phyloP scores from a whole-genome alignment of 2,329 filamentous ascomycete genomes.

The Fusarium sambucinum region DNA sequence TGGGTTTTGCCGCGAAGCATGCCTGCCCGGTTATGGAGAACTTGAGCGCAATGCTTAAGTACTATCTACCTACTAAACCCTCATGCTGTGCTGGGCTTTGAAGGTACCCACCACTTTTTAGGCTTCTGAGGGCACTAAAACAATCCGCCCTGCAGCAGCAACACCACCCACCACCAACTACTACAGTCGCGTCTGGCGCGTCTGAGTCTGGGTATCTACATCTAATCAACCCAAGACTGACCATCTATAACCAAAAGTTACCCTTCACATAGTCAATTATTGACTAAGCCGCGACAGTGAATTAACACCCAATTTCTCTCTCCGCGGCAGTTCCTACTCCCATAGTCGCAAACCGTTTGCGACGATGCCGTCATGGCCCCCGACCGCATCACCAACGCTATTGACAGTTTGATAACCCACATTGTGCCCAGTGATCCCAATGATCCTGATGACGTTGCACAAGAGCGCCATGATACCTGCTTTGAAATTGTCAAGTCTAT shows the following conservation, averaged over 20 bases:
- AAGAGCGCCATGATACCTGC: constrained; percentile 75
- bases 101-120: constrained; percentile 43
- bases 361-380: constrained; percentile 68
- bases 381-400: constrained; percentile 80
- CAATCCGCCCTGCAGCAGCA: constrained; percentile 33
- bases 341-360: constrained; percentile 39
- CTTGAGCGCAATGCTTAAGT: constrained; percentile 43
- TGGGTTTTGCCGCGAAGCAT: constrained; percentile 52
- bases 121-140: constrained; percentile 24
- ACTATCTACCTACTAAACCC: constrained; percentile 39
- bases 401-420: constrained; percentile 81
- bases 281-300: not conserved
- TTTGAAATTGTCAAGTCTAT: constrained; percentile 65
- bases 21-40: constrained; percentile 33
- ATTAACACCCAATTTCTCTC: not conserved
- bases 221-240: constrained; percentile 26
- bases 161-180: constrained; percentile 33
- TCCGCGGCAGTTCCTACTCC: not conserved
- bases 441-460: constrained; percentile 75
- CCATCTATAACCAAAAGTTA: constrained; percentile 4
- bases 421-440: constrained; percentile 74
- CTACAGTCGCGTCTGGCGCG: constrained; percentile 49
- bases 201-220: constrained; percentile 24
- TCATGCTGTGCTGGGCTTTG: no score
- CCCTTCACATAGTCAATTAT: not conserved